Evolutionary conservation across 2,329 filamentous ascomycete genomes (phyloP), one percentile per base, ranked within the genome.

Genomic region (Grosmannia clavigera): DNA sequence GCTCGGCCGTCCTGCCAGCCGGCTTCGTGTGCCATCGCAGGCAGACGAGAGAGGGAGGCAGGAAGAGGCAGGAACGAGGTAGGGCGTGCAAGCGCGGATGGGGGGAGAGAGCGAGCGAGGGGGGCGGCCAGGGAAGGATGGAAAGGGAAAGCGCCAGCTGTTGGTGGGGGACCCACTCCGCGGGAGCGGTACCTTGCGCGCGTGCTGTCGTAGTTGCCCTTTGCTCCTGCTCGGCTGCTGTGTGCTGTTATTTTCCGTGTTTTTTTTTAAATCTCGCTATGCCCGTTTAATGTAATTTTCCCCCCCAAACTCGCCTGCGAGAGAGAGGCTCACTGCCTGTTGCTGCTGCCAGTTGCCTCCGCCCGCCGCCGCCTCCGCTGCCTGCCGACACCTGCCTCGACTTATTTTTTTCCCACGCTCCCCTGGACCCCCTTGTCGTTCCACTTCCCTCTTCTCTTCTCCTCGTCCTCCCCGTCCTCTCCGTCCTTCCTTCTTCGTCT

Each of bases 141-240:
- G 33, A 55, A 46, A 31, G 29, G 22, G 55, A 54, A 60, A 29
- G 56, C 50, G 51, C 59, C 56, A 52, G 63, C 38, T 56, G 53
- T 53, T 62, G 61, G 63, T 64, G 62, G 63, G 64, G 64, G 62
- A 63, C 62, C 63, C 64, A 66, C 64, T 60, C 64, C 63, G 58
- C 64, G 64, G 63, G 64, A 63, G 61, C 63, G 64, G 63, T 66
- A 66, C 62, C 63, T 64, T 63, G 64, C 64, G 64, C 54, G 54
- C 53, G 31, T 27, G 38, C 55, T 51, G 48, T 27, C 48, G 48
- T 14, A 27, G 22, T 27, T 51, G 22, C 48, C 48, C 25, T 27
- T 27, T 22, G 22, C 48, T 27, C 25, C 61, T 38, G 31, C 61
- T 61, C 60, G 57, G 59, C 35, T 56, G 31, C 38, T 16, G 38